phyloP scores from a whole-genome alignment of 208 protist species.

The Trypanosoma theileri region DNA sequence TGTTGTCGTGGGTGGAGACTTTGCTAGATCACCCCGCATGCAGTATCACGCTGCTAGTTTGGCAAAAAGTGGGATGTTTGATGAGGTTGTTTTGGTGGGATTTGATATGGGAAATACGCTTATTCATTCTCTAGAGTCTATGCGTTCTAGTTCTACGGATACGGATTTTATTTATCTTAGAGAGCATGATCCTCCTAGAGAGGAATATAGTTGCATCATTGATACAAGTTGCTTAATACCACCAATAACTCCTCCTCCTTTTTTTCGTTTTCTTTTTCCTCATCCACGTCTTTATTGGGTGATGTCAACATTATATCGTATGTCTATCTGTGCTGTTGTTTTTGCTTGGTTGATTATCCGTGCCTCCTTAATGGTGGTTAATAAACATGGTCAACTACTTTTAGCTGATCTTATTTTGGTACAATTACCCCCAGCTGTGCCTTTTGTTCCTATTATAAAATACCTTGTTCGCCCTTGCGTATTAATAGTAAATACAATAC shows the following conservation, averaged over 20 bases:
- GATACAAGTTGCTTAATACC: slow-evolving; percentile 36
- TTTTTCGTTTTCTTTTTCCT: slow-evolving; percentile 55
- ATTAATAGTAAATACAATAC: slow-evolving; percentile 52
- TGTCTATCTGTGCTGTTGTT: slow-evolving; percentile 31
- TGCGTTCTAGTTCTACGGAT: background rate
- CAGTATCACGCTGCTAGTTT: slow-evolving; percentile 88
- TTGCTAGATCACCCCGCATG: slow-evolving; percentile 89
- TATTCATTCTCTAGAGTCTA: slow-evolving; percentile 52
- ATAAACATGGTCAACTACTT: slow-evolving; percentile 63
- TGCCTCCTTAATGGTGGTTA: slow-evolving; percentile 61
- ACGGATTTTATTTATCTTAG: background rate
- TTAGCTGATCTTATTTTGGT: slow-evolving; percentile 68
- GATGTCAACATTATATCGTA: slow-evolving; percentile 56
- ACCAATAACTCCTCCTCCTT: slow-evolving; percentile 49
- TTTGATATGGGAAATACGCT: slow-evolving; percentile 72
- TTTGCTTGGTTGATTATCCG: slow-evolving; percentile 55
- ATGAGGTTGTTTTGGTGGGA: slow-evolving; percentile 76
- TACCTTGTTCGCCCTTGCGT: slow-evolving; percentile 60
- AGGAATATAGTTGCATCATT: slow-evolving; percentile 24
- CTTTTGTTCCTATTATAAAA: slow-evolving; percentile 77
- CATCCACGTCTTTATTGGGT: slow-evolving; percentile 58
- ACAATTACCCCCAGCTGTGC: slow-evolving; percentile 84
- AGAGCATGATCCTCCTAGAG: background rate
- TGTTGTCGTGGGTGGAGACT: slow-evolving; percentile 89
- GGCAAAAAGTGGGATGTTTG: slow-evolving; percentile 62